Percentiles rank a stretch among this genome's conserved stretches.
These are phyloP conservation scores for Penicillium paxilli DNA, from an alignment of 495 filamentous ascomycete genomes.

Conservation along the genomic window DNA sequence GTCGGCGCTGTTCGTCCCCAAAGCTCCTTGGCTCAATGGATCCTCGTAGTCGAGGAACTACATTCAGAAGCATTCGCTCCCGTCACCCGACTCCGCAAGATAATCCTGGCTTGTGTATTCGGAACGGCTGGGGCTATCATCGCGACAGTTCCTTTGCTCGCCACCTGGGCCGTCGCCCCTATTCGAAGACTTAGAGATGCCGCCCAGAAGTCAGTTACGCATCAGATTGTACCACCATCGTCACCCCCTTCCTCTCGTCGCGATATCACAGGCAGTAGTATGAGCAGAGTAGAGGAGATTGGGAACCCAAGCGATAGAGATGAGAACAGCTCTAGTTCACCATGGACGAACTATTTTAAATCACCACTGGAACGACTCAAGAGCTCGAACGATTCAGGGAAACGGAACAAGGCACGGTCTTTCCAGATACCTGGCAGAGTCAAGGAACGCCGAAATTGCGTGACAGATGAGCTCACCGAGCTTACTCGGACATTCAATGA, in stretches of 20 bases:
- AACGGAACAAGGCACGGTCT: background rate
- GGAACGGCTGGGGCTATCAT: constrained; percentile 71
- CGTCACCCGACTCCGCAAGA: constrained; percentile 68
- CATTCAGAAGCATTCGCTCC: constrained; percentile 72
- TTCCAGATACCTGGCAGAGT: constrained; percentile 88
- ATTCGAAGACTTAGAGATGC: constrained; percentile 76
- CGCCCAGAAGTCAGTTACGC: constrained; percentile 72
- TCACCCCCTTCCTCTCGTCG: background rate
- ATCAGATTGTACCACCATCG: constrained; percentile 32
- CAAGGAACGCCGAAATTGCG: constrained; percentile 66
- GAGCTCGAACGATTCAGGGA: constrained; percentile 2
- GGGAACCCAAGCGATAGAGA: background rate
- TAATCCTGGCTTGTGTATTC: constrained; percentile 82
- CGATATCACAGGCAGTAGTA: background rate
- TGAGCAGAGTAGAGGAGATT: background rate
- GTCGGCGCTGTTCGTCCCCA: constrained; percentile 70
- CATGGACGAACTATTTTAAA: constrained; percentile 15
- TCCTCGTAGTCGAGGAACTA: constrained; percentile 75
- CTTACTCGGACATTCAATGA: constrained; percentile 86
- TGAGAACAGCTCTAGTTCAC: constrained; percentile 10
- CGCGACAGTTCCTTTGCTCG: constrained; percentile 69
- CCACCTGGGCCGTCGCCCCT: constrained; percentile 76
- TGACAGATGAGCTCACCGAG: constrained; percentile 87
- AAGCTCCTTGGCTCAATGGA: constrained; percentile 71
- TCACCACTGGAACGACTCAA: constrained; percentile 12